These are phyloP conservation scores for Lotus japonicus DNA, from an alignment of 306 rosid species.

Conservation along the genomic window DNA sequence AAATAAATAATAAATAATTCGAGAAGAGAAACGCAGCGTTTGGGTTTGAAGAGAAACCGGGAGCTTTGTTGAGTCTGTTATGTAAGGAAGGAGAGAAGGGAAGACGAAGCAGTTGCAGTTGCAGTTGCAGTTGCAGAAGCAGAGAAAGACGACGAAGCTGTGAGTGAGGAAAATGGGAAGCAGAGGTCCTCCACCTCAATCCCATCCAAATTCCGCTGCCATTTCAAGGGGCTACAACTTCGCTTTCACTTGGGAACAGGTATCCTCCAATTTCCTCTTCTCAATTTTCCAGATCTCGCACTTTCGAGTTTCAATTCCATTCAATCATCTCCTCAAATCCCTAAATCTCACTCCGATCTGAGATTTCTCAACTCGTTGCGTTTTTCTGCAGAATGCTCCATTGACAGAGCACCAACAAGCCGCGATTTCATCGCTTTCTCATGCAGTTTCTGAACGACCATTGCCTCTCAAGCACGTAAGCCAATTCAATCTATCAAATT, in stretches of 20 bases:
- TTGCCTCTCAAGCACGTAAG: slow-evolving; percentile 69
- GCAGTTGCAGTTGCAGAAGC: too few species aligned
- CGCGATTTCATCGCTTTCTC: slow-evolving; percentile 57
- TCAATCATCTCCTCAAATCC: background rate
- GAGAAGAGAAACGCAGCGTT: slow-evolving; percentile 27
- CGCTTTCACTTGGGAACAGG: slow-evolving; percentile 94
- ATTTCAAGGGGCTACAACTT: slow-evolving; percentile 87
- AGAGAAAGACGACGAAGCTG: background rate
- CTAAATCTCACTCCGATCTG: slow-evolving; percentile 14
- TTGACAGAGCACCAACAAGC: slow-evolving; percentile 74
- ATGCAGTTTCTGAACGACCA: slow-evolving; percentile 78
- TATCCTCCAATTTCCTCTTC: background rate
- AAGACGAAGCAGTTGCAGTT: slow-evolving; percentile 3
- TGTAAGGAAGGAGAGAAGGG: background rate
- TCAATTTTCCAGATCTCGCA: background rate
- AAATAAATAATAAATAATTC: background rate
- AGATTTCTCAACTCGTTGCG: background rate
- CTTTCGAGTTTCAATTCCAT: background rate
- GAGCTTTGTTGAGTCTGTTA: background rate
- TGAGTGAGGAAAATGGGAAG: slow-evolving; percentile 38
- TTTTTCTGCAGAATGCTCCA: slow-evolving; percentile 71
- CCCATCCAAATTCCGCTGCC: slow-evolving; percentile 70
- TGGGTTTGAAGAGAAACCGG: background rate
- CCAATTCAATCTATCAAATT: too few species aligned
- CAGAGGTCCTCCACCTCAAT: slow-evolving; percentile 41